These are phyloP conservation scores for Floccularia luteovirens DNA, from an alignment of 768 basidiomycete genomes.

Conservation along the genomic window DNA sequence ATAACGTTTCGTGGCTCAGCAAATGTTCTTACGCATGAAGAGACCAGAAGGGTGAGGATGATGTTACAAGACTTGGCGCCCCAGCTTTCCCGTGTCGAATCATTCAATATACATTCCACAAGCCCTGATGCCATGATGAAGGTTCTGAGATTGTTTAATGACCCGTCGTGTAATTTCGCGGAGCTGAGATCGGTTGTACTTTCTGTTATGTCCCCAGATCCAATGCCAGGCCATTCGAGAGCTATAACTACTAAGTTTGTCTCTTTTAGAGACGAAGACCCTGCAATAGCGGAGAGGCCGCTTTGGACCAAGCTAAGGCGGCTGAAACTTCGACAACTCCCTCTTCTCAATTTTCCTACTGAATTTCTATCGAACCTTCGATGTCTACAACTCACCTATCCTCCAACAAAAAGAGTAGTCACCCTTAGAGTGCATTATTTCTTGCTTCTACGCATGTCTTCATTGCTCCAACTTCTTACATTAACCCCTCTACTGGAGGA, in stretches of 20 bases:
- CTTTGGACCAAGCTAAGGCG: constrained; percentile 15
- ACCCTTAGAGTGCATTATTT: constrained; percentile 18
- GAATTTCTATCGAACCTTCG: constrained; percentile 28
- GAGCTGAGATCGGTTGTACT: too few relatives aligned
- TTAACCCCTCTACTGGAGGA: constrained; percentile 32
- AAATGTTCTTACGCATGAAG: too few relatives aligned
- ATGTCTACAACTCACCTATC: constrained; percentile 33
- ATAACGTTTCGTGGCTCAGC: too few relatives aligned
- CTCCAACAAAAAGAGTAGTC: constrained; percentile 15
- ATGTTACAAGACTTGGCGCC: neutral
- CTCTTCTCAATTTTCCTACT: constrained; percentile 26
- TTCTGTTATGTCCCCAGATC: too few relatives aligned
- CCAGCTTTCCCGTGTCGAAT: neutral
- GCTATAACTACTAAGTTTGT: neutral
- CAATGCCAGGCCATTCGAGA: too few relatives aligned
- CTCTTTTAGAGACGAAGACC: neutral
- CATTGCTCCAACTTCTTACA: constrained; percentile 26
- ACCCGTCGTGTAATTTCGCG: too few relatives aligned
- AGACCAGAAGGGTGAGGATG: too few relatives aligned
- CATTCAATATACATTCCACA: neutral
- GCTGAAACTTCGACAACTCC: constrained; percentile 34
- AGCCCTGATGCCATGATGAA: neutral
- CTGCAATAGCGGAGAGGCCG: neutral
- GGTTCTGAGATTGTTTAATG: too few relatives aligned
- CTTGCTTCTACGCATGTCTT: constrained; percentile 29